Conservation (phyloP, 768 basidiomycete species). For the Phylloporus scabripes region DNA sequence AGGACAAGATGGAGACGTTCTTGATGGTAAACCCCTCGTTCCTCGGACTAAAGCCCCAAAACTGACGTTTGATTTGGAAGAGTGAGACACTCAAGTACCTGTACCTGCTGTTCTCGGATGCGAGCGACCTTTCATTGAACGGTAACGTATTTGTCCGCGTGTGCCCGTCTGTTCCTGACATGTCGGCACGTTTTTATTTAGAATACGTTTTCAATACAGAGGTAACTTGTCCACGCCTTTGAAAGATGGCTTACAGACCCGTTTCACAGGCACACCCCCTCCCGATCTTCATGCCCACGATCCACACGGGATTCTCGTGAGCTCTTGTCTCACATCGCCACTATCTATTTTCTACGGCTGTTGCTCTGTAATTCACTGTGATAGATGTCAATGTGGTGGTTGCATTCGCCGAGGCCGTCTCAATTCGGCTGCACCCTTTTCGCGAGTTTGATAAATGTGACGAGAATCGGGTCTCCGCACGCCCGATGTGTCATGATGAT, state of each 20-base stretch:
- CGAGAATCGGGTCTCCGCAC: not conserved
- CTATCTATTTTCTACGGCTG: not conserved
- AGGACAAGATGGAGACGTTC: slow-evolving; percentile 97
- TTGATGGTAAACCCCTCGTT: slow-evolving; percentile 51
- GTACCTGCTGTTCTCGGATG: slow-evolving; percentile 79
- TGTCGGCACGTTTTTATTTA: slow-evolving; percentile 21
- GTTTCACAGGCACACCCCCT: slow-evolving; percentile 57
- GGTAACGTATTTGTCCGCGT: slow-evolving; percentile 41
- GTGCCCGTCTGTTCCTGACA: slow-evolving; percentile 6
- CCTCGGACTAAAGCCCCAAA: not conserved
- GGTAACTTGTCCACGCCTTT: slow-evolving; percentile 33
- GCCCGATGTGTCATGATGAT: not conserved
- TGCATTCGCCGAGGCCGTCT: not conserved
- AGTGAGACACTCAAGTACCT: slow-evolving; percentile 91
- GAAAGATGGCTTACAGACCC: not conserved
- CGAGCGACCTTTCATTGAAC: slow-evolving; percentile 62
- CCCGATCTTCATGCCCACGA: slow-evolving; percentile 58
- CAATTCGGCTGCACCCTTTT: not conserved
- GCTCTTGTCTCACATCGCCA: not conserved
- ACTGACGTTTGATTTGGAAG: slow-evolving; percentile 33
- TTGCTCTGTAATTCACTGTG: not conserved
- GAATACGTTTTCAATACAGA: slow-evolving; percentile 94
- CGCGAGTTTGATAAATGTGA: not conserved
- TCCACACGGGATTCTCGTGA: slow-evolving; percentile 45
- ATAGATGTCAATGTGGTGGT: not conserved